Conservation (phyloP, 306 rosid genomes). For the Arachis hypogaea region DNA sequence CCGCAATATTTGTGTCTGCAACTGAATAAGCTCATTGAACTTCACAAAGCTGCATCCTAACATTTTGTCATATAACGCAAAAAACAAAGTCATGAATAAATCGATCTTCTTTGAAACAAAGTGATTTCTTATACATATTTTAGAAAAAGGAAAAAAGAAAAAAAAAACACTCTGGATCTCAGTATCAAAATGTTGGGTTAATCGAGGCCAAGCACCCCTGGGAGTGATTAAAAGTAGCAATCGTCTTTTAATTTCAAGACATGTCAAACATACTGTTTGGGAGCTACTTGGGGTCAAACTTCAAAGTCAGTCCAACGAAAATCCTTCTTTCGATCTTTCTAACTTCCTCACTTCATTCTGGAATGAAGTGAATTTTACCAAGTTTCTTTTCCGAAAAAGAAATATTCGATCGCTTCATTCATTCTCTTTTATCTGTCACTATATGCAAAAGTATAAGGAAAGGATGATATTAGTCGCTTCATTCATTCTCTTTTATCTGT, state of each 20-base stretch:
- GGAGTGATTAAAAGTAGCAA: neutral
- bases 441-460: too few species aligned
- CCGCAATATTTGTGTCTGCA: neutral
- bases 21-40: neutral
- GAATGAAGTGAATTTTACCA: neutral
- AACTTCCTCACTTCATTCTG: neutral
- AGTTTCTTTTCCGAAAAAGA: neutral
- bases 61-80: neutral
- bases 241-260: too few species aligned
- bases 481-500: too few species aligned
- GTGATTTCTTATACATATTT: neutral
- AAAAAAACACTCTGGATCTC: neutral
- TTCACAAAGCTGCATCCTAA: neutral
- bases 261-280: neutral
- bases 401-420: too few species aligned
- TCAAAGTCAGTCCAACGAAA: neutral
- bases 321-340: neutral
- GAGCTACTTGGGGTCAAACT: neutral
- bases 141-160: too few species aligned
- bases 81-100: neutral
- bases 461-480: neutral
- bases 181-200: neutral
- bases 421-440: too few species aligned
- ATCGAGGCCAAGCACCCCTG: neutral
- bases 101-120: neutral